Evolutionary conservation across 805 yeast species (phyloP), one percentile per base, ranked within the genome.

Genomic region (Zygosaccharomyces gambellarensis): DNA sequence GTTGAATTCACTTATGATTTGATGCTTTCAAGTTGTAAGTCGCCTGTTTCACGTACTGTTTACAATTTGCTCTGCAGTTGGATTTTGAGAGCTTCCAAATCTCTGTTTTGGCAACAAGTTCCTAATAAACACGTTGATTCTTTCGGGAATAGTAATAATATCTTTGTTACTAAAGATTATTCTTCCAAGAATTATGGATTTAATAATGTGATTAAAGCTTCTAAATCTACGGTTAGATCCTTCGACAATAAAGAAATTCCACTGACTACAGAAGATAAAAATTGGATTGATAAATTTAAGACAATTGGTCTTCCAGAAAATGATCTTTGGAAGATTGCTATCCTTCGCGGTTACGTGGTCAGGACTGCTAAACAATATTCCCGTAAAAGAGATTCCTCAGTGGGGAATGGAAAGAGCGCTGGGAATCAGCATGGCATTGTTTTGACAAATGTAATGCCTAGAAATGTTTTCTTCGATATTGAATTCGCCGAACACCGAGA

Each of bases 281-380:
- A 75, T 29, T 85, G 96, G 90, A 71, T 89, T n/a, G 79, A 79
- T 32, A 81, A 83, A 53, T 70, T 92, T 39, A 76, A 79, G 42
- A 74, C 83, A 2, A 74, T 87, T n/a, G 98, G 97, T 0, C 68
- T 92, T 45, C 73, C 73, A 6, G 88, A 82, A 8, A 73, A 72
- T 6, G 95, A 89, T 40, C 58, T 87, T 23, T 92, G 97, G 97
- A 92, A 90, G 64, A 68, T 92, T 10, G 82, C 83, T 12, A 79
- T 79, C 3, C 65, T 89, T 48, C 74, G 90, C 48, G 83, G 83
- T 27, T 86, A 88, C 56, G 76, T 90, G 7, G 74, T 69, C 51
- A 79, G 82, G 43, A 79, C 81, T 3, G 78, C 86, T 1, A 71
- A 76, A 43, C 52, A 73, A 39, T 55, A 63, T 8, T 59, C 75